Evolutionary conservation across 2,329 filamentous ascomycete species (phyloP).

Genomic region (Hysterium pulicare): DNA sequence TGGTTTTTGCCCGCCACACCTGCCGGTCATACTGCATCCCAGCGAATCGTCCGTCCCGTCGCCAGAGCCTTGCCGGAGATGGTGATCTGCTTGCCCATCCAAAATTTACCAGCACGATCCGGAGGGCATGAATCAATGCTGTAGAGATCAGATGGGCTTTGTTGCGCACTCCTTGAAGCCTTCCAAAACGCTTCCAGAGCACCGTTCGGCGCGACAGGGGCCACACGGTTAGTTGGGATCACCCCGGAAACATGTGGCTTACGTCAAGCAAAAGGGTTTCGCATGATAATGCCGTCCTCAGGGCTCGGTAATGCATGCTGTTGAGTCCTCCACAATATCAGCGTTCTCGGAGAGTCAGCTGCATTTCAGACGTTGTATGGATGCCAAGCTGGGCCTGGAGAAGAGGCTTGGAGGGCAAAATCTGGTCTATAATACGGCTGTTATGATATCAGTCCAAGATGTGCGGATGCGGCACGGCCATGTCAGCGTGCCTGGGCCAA

Average conservation of each 20-base stretch:
- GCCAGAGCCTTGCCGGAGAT: slow-evolving; percentile 19
- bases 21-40: slow-evolving; percentile 31
- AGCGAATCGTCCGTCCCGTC: slow-evolving; percentile 17
- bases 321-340: slow-evolving; percentile 22
- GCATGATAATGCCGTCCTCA: slow-evolving; percentile 24
- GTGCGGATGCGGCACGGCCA: slow-evolving; percentile 15
- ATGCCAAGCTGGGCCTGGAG: slow-evolving; percentile 18
- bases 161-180: slow-evolving; percentile 14
- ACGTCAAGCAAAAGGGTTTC: slow-evolving; percentile 16
- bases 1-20: no score
- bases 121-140: slow-evolving; percentile 26
- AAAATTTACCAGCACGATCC: slow-evolving; percentile 24
- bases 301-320: slow-evolving; percentile 27
- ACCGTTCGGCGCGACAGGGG: slow-evolving; percentile 6
- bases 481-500: slow-evolving; percentile 18
- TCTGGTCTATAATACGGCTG: slow-evolving; percentile 22
- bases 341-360: slow-evolving; percentile 18
- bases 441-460: slow-evolving; percentile 23
- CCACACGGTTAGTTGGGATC: slow-evolving; percentile 11
- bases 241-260: slow-evolving; percentile 26
- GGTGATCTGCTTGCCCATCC: slow-evolving; percentile 27
- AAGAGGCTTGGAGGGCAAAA: slow-evolving; percentile 16
- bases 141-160: slow-evolving; percentile 2
- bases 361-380: slow-evolving; percentile 18
- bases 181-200: slow-evolving; percentile 20